Evolutionary conservation across 2,329 filamentous ascomycete genomes (phyloP).

Genomic region (Fusarium acutatum): DNA sequence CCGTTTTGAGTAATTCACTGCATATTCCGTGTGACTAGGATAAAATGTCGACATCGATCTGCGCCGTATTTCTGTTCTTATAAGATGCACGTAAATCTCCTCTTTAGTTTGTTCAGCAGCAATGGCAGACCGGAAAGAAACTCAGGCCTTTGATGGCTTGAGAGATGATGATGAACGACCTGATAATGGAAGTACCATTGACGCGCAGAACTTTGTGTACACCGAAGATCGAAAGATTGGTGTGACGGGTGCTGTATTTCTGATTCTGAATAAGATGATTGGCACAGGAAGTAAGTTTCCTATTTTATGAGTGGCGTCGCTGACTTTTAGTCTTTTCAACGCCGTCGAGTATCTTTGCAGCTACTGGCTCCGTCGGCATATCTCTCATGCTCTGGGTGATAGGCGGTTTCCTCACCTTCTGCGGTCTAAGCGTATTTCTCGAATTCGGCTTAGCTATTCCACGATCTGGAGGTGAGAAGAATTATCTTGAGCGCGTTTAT

Average conservation of each 20-base stretch:
- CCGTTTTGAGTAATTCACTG: constrained; percentile 16
- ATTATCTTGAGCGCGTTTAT: constrained; percentile 72
- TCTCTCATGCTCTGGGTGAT: constrained; percentile 44
- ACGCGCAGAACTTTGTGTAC: constrained; percentile 54
- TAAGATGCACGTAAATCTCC: background rate
- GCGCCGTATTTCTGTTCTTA: background rate
- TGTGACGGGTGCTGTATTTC: constrained; percentile 60
- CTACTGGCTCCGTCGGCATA: constrained; percentile 60
- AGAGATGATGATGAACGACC: constrained; percentile 26
- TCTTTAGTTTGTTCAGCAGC: background rate
- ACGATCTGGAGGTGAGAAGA: constrained; percentile 70
- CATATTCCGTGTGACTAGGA: constrained; percentile 1
- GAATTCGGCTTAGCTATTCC: constrained; percentile 71
- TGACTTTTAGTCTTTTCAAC: constrained; percentile 60
- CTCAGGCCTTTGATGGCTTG: constrained; percentile 9
- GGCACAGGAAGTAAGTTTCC: constrained; percentile 60
- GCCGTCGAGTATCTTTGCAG: constrained; percentile 60
- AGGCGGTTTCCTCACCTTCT: constrained; percentile 63
- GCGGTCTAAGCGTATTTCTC: constrained; percentile 68
- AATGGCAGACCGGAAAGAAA: constrained; percentile 28
- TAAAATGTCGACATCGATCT: constrained; percentile 28
- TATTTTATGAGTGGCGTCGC: background rate
- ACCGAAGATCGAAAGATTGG: constrained; percentile 60
- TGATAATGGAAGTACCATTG: constrained; percentile 38
- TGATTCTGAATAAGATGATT: constrained; percentile 68